These are phyloP conservation scores for Lecanicillium sp. DNA, from an alignment of 2,329 filamentous ascomycete genomes.

Conservation along the genomic window DNA sequence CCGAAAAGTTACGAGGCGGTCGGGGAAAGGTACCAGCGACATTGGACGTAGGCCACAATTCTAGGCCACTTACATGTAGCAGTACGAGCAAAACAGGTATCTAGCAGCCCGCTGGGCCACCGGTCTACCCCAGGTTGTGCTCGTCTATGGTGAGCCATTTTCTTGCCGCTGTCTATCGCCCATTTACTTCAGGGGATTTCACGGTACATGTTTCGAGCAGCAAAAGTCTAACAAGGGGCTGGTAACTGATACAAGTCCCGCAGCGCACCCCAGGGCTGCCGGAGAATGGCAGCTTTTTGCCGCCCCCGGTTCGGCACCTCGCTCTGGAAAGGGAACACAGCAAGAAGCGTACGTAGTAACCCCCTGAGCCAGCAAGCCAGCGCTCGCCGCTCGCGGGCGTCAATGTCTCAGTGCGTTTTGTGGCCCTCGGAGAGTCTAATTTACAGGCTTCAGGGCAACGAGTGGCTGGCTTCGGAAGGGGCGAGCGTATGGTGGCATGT, in stretches of 20 bases:
- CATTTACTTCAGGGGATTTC: not conserved
- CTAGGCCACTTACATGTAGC: not conserved
- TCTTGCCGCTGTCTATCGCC: too few relatives aligned
- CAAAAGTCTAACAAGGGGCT: not conserved
- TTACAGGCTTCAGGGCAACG: not conserved
- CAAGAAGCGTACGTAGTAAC: too few relatives aligned
- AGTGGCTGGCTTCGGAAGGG: not conserved
- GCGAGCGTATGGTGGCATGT: not conserved
- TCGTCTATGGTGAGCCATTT: not conserved
- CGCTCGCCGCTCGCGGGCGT: not conserved
- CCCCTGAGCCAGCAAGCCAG: too few relatives aligned
- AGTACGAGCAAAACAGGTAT: not conserved
- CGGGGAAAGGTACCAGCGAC: too few relatives aligned
- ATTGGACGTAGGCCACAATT: not conserved
- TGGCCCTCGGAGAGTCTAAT: not conserved
- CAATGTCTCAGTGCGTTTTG: not conserved
- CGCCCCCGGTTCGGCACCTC: too few relatives aligned
- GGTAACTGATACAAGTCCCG: not conserved
- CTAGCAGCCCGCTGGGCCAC: not conserved
- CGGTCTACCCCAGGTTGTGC: not conserved
- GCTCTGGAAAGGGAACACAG: too few relatives aligned
- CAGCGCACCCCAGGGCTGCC: too few relatives aligned
- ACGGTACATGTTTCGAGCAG: not conserved
- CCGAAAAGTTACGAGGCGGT: too few relatives aligned
- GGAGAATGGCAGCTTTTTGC: too few relatives aligned